Base-by-base conservation (phyloP, 2,329 filamentous ascomycete species). In the Fusarium sp. region DNA sequence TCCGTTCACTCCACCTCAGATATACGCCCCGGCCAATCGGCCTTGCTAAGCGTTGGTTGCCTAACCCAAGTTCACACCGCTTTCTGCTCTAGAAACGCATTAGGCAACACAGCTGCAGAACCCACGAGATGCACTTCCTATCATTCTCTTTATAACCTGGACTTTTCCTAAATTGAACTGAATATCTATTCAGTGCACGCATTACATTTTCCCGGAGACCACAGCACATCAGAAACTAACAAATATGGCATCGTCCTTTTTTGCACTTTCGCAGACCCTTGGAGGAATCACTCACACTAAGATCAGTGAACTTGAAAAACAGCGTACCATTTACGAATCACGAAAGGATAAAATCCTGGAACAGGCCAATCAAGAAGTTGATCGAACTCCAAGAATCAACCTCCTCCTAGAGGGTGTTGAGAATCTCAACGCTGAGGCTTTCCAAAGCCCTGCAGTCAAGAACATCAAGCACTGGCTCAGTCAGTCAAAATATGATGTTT, bases 401-500 rank as follows among this genome's bases (percentile, higher is more conserved):
- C 5, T 62, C 1, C 58, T 62, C 3, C 12, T 62, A 1, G 22
- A 62, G n/a, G 58, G 50, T 2, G 20, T 62, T 8, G 9, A 41
- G 28, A 57, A 10, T 3, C 50, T 62, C 10, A 44, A 62, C 3
- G 2, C 38, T 6, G 58, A 62, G 11, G 58, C 58, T 17, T 62
- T 36, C 30, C 12, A 44, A 20, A 62, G 30, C 30, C 50, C 58
- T 32, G 28, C 38, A 10, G 50, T 62, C 26, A 62, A 57, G 20
- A 62, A 62, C 7, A 62, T 62, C 38, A 62, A 62, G 9, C 38
- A 62, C 36, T 62, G 58, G 58, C 24, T 62, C n/a, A 44, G 36
- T 17, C 58, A 62, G 7, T 62, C 36, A 4, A 62, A 57, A 28
- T 62, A 62, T 3, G 58, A 62, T 44, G 58, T 62, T 5, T 62